These are phyloP conservation scores for Ceratorhiza oryzae-sativae DNA, from an alignment of 1,284 basidiomycete genomes.

Conservation along the genomic window DNA sequence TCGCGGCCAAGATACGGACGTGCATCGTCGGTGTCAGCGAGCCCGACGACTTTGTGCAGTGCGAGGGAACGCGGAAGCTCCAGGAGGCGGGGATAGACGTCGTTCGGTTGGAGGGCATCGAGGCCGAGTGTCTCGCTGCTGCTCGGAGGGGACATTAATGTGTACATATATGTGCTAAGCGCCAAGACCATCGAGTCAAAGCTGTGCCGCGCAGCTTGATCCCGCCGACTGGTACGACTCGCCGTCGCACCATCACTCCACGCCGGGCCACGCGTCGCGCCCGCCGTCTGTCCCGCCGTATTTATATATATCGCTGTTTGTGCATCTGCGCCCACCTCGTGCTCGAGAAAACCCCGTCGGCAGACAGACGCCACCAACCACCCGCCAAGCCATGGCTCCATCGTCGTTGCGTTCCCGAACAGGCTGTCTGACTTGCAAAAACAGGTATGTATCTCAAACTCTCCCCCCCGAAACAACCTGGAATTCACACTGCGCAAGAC, in stretches of 20 bases:
- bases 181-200: constrained; percentile 13
- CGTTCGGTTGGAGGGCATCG: constrained; percentile 72
- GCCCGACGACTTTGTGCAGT: constrained; percentile 94
- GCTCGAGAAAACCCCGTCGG: not conserved
- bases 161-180: constrained; percentile 12
- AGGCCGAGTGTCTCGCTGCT: constrained; percentile 75
- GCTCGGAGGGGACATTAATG: constrained; percentile 49
- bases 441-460: constrained; percentile 5
- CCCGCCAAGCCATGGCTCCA: constrained; percentile 14
- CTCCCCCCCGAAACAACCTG: no score
- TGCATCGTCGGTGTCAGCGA: constrained; percentile 93
- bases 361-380: not conserved
- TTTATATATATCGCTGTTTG: not conserved
- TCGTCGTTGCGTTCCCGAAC: constrained; percentile 36
- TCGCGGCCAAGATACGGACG: constrained; percentile 70
- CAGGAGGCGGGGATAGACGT: constrained; percentile 79
- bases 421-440: constrained; percentile 36
- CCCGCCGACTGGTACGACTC: constrained; percentile 12
- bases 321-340: not conserved
- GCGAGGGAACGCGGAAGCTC: constrained; percentile 84
- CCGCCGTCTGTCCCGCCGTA: not conserved
- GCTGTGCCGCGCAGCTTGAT: not conserved
- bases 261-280: constrained; percentile 11
- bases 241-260: constrained; percentile 26
- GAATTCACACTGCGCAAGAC: not conserved